Percentiles rank a stretch among this genome's conserved stretches.
Evolutionary conservation across 2,329 filamentous ascomycete species (phyloP).

Genomic region (Ceratocystis eucalypticola): DNA sequence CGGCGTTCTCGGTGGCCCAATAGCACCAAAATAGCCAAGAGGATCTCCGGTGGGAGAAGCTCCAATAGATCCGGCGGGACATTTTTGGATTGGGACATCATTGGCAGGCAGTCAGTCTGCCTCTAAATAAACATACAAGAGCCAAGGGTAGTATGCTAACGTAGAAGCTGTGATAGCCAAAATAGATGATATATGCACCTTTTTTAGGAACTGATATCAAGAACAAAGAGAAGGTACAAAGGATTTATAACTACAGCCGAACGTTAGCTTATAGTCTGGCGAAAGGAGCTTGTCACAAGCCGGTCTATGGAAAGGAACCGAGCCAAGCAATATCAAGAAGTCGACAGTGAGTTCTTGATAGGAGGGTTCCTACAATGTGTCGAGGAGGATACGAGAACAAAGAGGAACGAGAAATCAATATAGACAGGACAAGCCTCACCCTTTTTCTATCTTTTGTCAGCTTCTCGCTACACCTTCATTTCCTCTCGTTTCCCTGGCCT

Average conservation of each 20-base stretch:
- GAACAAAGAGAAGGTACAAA: no score
- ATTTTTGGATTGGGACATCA: neutral
- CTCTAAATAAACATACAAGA: neutral
- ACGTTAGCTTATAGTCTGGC: no score
- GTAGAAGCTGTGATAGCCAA: no score
- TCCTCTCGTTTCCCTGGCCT: neutral
- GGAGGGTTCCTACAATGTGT: no score
- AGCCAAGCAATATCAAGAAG: no score
- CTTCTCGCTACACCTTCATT: neutral
- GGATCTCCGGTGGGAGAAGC: conserved; percentile 17
- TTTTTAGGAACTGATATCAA: no score
- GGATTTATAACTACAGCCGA: no score
- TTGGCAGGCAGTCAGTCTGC: neutral
- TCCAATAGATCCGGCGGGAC: neutral
- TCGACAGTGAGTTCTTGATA: no score
- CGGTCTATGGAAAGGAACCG: no score
- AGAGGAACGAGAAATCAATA: neutral
- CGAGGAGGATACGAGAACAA: neutral
- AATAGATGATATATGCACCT: no score
- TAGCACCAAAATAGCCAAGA: neutral
- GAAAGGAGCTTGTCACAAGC: no score
- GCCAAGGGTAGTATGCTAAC: neutral
- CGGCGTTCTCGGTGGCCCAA: neutral
- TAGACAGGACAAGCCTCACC: neutral
- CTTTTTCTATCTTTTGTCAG: neutral